Evolutionary conservation across 257 asterid species (phyloP), one percentile per base, ranked within the genome.

Genomic region (Thymus quinquecostatus): DNA sequence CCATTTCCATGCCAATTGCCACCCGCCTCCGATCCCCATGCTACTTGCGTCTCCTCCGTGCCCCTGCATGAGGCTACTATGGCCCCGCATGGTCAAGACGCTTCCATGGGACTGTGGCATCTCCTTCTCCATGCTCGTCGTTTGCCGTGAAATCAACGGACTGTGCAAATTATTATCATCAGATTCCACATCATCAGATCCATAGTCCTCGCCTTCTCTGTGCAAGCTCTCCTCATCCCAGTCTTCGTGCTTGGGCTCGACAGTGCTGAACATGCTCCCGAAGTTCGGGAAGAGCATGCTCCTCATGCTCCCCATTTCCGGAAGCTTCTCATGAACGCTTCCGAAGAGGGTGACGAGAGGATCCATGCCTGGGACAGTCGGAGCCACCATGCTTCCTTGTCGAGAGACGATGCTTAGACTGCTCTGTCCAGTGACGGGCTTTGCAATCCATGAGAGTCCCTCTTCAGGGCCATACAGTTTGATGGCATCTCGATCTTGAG

Each of bases 1-100:
- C 88, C 91, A 90, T 80, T 88, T 84, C 95, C 95, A 90, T 2
- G 97, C 97, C 60, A 90, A 54, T 54, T 90, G 95, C 96, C 91
- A 90, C 71, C 96, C 95, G 36, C 96, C 96, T 3, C 95, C 96
- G 12, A 88, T 88, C 6, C 96, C 96, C 87, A 64, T 80, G 77
- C 91, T 77, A 40, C 85, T 77, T 0, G 80, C 80, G 21, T 84
- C 92, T 54, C 85, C 90, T 0, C 72, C 80, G 29, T 60, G 69
- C 10, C 84, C 88, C 14, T 82, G 82, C 75, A 77, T 48, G 44
- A 89, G 88, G 48, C 86, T 86, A 75, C 91, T 79, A 50, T 80
- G 80, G 27, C 80, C 81, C 51, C 92, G 82, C 86, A 86, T 78
- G 47, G 75, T 75, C 66, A 84, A 48, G 30, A 69, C 45, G 66